Conservation (phyloP, 1,139 yeast species). For the Yamadazyma triangularis region DNA sequence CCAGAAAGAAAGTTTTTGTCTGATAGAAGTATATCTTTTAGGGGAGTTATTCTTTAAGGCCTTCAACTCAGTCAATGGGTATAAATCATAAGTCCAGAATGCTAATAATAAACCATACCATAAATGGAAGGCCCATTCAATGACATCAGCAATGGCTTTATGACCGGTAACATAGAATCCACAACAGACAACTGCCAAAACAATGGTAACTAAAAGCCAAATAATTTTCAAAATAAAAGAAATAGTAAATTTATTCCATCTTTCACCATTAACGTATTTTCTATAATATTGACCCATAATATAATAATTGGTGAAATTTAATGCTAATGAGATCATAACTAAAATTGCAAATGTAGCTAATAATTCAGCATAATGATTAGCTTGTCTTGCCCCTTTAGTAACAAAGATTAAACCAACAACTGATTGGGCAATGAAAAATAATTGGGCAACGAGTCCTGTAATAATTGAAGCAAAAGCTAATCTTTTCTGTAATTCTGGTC, state of each 20-base stretch:
- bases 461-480: slow-evolving; percentile 24
- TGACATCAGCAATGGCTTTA: slow-evolving; percentile 19
- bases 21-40: slow-evolving; percentile 2
- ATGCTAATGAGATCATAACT: slow-evolving; percentile 18
- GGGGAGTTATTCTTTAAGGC: slow-evolving; percentile 12
- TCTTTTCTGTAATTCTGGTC: slow-evolving; percentile 21
- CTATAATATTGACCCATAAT: slow-evolving; percentile 30
- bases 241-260: slow-evolving; percentile 27
- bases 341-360: slow-evolving; percentile 26
- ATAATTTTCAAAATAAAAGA: slow-evolving; percentile 26
- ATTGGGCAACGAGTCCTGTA: slow-evolving; percentile 22
- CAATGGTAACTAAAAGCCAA: slow-evolving; percentile 27
- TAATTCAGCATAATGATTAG: slow-evolving; percentile 20
- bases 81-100: slow-evolving; percentile 34
- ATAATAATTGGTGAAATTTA: slow-evolving; percentile 26
- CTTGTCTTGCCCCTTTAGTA: slow-evolving; percentile 13
- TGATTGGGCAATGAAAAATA: slow-evolving; percentile 21
- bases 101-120: slow-evolving; percentile 34
- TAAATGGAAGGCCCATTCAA: slow-evolving; percentile 35
- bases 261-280: slow-evolving; percentile 27
- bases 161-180: slow-evolving; percentile 21
- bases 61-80: slow-evolving; percentile 27
- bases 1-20: slow-evolving; percentile 9
- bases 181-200: slow-evolving; percentile 23
- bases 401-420: slow-evolving; percentile 19